These are phyloP conservation scores for Boletellus ananas DNA, from an alignment of 768 basidiomycete genomes.

Conservation along the genomic window DNA sequence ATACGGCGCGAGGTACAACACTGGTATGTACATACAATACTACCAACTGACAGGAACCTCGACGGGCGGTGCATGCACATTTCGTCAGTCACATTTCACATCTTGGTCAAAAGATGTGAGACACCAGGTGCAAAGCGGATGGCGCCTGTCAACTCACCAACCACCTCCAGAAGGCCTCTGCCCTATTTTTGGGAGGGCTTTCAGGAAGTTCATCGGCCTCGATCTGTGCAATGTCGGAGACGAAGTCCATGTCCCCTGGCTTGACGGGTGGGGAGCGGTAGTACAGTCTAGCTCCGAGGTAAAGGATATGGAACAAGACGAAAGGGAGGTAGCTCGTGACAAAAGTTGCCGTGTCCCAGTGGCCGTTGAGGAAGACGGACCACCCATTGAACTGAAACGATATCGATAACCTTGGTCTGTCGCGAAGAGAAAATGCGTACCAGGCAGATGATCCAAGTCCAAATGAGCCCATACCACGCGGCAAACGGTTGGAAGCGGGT, in stretches of 20 bases:
- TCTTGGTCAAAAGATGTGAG: conserved; percentile 15
- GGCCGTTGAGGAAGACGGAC: conserved; percentile 47
- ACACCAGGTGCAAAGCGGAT: neutral
- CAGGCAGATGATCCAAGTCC: conserved; percentile 50
- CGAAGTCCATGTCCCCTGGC: conserved; percentile 80
- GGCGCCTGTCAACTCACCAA: conserved; percentile 47
- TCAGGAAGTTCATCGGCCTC: conserved; percentile 71
- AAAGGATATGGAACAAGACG: conserved; percentile 72
- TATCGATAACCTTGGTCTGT: conserved; percentile 20
- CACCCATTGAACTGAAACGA: conserved; percentile 46
- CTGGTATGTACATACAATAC: neutral
- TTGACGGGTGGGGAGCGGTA: conserved; percentile 20
- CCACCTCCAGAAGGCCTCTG: conserved; percentile 75
- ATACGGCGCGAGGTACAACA: neutral
- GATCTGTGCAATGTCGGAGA: conserved; percentile 63
- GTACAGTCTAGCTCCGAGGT: conserved; percentile 53
- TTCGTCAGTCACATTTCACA: conserved; percentile 9
- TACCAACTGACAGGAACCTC: neutral
- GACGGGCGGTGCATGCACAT: neutral
- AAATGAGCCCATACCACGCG: conserved; percentile 47
- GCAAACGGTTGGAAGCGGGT: conserved; percentile 69
- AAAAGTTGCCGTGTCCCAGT: conserved; percentile 63
- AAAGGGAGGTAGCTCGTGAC: conserved; percentile 81
- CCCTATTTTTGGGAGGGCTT: conserved; percentile 60
- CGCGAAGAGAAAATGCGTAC: conserved; percentile 38